These are phyloP conservation scores for Botrytis deweyae DNA, from an alignment of 2,329 filamentous ascomycete species.

Conservation along the genomic window DNA sequence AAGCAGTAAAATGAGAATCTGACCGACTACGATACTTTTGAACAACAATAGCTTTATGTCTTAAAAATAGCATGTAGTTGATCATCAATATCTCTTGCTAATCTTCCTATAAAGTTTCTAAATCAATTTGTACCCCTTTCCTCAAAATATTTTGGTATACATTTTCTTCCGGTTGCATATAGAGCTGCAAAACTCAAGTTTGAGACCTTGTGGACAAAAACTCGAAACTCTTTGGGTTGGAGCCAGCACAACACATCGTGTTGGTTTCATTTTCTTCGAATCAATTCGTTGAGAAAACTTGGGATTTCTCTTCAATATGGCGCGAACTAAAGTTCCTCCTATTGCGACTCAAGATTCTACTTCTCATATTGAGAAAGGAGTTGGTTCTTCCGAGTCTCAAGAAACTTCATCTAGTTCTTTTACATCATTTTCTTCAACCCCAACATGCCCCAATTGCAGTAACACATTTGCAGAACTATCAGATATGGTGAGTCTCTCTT, in stretches of 20 bases:
- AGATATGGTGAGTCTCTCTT: conserved; percentile 19
- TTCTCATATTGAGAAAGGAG: conserved; percentile 14
- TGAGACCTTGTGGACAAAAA: conserved; percentile 15
- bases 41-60: conserved; percentile 14
- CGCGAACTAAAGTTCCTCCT: conserved; percentile 22
- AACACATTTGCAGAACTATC: conserved; percentile 20
- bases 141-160: not conserved
- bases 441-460: conserved; percentile 24
- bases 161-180: conserved; percentile 9
- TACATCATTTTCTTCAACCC: conserved; percentile 19
- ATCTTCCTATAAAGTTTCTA: not conserved
- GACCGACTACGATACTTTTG: conserved; percentile 17
- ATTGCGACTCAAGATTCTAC: conserved; percentile 21
- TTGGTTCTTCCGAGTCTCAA: conserved; percentile 19
- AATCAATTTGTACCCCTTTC: not conserved
- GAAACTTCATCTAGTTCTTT: conserved; percentile 22
- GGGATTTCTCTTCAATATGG: conserved; percentile 23
- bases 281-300: not conserved
- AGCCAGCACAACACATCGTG: conserved; percentile 17
- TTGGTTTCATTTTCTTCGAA: not conserved
- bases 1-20: conserved; percentile 21
- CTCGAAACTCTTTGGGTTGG: conserved; percentile 8
- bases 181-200: conserved; percentile 9
- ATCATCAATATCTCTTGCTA: conserved; percentile 8
- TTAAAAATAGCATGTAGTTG: conserved; percentile 10